These are phyloP conservation scores for Omphalotus guepiniiformis DNA, from an alignment of 768 basidiomycete genomes.

Conservation along the genomic window DNA sequence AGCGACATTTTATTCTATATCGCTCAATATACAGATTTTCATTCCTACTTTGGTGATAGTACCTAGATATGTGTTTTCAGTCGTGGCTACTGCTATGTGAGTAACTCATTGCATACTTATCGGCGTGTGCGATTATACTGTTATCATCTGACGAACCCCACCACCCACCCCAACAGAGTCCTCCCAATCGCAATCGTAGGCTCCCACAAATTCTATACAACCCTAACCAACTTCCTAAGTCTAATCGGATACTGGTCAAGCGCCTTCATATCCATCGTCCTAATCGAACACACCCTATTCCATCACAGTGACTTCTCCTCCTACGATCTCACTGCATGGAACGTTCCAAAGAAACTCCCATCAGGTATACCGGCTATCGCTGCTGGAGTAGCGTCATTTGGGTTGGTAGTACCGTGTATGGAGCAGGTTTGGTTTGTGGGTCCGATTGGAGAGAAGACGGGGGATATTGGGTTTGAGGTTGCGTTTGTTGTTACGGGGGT, in stretches of 20 bases:
- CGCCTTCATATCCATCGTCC: constrained; percentile 58
- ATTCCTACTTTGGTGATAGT: constrained; percentile 54
- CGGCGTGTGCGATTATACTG: too few species aligned
- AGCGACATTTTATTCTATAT: constrained; percentile 77
- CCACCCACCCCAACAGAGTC: constrained; percentile 36
- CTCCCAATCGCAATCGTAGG: constrained; percentile 75
- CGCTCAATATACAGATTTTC: constrained; percentile 68
- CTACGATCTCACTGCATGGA: constrained; percentile 59
- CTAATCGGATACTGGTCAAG: constrained; percentile 66
- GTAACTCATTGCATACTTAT: constrained; percentile 23
- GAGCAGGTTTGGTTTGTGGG: constrained; percentile 74
- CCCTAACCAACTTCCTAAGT: constrained; percentile 73
- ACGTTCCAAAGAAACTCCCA: constrained; percentile 52
- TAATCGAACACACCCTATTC: constrained; percentile 68
- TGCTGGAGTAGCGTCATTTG: constrained; percentile 50
- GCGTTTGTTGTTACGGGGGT: constrained; percentile 53
- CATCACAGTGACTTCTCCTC: background rate
- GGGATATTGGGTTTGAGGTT: constrained; percentile 82
- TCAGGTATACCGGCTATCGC: constrained; percentile 62
- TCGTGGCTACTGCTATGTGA: constrained; percentile 68
- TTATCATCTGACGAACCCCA: too few species aligned
- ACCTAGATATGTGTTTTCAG: constrained; percentile 74
- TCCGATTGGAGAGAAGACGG: constrained; percentile 62
- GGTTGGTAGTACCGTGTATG: constrained; percentile 64
- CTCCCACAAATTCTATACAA: constrained; percentile 63